These are phyloP conservation scores for Auriscalpium vulgare DNA, from an alignment of 768 basidiomycete species.

Conservation along the genomic window DNA sequence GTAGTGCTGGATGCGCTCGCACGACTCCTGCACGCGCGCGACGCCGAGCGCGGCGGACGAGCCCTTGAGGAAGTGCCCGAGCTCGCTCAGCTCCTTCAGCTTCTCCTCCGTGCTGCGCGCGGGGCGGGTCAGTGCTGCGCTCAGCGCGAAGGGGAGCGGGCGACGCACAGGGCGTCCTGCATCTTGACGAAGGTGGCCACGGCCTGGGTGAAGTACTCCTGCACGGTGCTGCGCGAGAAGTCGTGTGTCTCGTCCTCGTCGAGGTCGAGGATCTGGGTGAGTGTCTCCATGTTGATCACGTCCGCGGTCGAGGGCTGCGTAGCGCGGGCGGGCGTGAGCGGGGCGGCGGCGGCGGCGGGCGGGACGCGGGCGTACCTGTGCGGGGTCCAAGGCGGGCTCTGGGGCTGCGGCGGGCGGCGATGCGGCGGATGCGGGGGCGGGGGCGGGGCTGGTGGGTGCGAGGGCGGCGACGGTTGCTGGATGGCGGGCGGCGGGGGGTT, in stretches of 20 bases:
- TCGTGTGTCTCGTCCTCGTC: slow-evolving; percentile 75
- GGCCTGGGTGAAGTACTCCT: slow-evolving; percentile 78
- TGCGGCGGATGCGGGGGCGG: background rate
- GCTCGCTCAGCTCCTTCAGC: slow-evolving; percentile 54
- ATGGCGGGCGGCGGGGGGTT: background rate
- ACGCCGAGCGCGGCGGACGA: slow-evolving; percentile 93
- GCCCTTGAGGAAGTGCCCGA: slow-evolving; percentile 95
- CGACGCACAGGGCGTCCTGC: slow-evolving; percentile 34
- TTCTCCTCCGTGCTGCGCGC: slow-evolving; percentile 34
- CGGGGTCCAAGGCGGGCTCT: background rate
- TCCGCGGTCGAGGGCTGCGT: slow-evolving; percentile 3
- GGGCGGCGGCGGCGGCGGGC: background rate
- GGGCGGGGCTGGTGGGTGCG: background rate
- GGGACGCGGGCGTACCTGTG: background rate
- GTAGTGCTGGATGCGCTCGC: slow-evolving; percentile 88
- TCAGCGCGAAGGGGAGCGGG: background rate
- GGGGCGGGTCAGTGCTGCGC: background rate
- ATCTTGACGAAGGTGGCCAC: slow-evolving; percentile 68
- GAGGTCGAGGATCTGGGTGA: slow-evolving; percentile 84
- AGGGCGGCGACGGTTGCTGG: background rate
- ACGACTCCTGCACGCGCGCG: slow-evolving; percentile 68
- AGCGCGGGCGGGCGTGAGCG: too few species aligned
- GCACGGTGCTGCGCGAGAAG: slow-evolving; percentile 74
- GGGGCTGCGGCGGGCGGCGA: background rate
- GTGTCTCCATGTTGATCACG: slow-evolving; percentile 72